Evolutionary conservation across 352 stramenopile genomes (phyloP), one percentile per base, ranked within the genome.

Genomic region (Phytophthora colocasiae): DNA sequence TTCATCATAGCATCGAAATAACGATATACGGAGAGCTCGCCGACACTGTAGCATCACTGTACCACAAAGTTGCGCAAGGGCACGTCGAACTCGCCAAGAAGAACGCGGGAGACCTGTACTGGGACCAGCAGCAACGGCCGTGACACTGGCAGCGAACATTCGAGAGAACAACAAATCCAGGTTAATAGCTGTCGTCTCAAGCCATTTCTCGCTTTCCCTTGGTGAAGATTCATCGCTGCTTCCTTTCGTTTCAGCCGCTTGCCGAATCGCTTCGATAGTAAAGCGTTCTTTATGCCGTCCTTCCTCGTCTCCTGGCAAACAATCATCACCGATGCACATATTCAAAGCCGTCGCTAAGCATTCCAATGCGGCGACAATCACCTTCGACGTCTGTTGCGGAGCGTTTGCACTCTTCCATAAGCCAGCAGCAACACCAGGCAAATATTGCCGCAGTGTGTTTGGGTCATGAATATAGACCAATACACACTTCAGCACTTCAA

Each of bases 1-100:
- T 51, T 93, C 83, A 57, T 96, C 89, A 27, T 85, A 93, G 43
- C 80, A 91, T 11, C 74, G 78, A 59, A 96, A 87, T 32, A 94
- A 95, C 6, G 76, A 89, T 3, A 72, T 51, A 3, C 60, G 57
- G 11, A 96, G 81, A 0, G 70, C 74, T 43, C 17, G 45, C 8
- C 79, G 83, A 26, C 85, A 92, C 14, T 75, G 49, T 1, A 86
- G 39, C 57, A 93, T 73, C 12, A 95, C 72, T 10, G 67, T 73
- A 39, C 58, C 59, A 49, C 85, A 96, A 17, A 96, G 73, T 9
- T 75, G 58, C n/a, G 83, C 79, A 19, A 94, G 52, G 14, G 84
- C 82, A 44, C 48, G 62, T 26, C 81, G 82, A 40, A 96, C 80
- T 46, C 80, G 70, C 83, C 85, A 93, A 7, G 88, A 89, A 24